A percentile compares a stretch with the other conserved stretches of the same genome.
Conservation (phyloP, 257 asterid genomes). For the Ophiorrhiza pumila region DNA sequence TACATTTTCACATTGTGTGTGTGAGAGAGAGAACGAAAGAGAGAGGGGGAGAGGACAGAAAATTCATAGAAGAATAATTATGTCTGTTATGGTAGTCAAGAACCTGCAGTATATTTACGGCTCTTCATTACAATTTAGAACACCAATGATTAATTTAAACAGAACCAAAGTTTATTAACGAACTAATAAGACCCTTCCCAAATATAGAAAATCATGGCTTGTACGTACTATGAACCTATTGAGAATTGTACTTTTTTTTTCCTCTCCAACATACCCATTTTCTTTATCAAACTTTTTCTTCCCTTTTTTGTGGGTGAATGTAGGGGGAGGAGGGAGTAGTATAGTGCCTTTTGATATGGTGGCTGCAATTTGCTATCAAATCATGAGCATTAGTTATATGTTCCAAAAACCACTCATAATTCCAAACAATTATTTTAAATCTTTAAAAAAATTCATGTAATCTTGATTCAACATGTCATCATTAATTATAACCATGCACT, state of each 20-base stretch:
- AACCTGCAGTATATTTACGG: background rate
- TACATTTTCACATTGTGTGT: too few species aligned
- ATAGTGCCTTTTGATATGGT: background rate
- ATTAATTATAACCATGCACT: background rate
- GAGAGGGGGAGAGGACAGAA: background rate
- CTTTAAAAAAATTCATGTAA: background rate
- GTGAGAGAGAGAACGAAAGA: background rate
- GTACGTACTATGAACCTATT: constrained; percentile 2
- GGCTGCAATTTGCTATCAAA: background rate
- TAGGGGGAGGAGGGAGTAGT: background rate
- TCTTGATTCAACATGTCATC: background rate
- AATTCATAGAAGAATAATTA: constrained; percentile 3
- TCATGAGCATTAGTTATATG: background rate
- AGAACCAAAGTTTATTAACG: background rate
- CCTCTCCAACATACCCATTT: background rate
- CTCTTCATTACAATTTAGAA: background rate
- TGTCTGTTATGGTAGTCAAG: background rate
- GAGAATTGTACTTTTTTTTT: background rate
- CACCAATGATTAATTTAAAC: background rate
- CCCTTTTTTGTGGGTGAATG: background rate
- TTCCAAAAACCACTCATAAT: background rate
- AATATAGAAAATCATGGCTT: constrained; percentile 4
- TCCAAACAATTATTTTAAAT: background rate
- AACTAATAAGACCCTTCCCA: background rate
- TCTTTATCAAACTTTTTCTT: background rate